phyloP scores from a whole-genome alignment of 1,284 basidiomycete genomes.

The Pseudozyma flocculosa region DNA sequence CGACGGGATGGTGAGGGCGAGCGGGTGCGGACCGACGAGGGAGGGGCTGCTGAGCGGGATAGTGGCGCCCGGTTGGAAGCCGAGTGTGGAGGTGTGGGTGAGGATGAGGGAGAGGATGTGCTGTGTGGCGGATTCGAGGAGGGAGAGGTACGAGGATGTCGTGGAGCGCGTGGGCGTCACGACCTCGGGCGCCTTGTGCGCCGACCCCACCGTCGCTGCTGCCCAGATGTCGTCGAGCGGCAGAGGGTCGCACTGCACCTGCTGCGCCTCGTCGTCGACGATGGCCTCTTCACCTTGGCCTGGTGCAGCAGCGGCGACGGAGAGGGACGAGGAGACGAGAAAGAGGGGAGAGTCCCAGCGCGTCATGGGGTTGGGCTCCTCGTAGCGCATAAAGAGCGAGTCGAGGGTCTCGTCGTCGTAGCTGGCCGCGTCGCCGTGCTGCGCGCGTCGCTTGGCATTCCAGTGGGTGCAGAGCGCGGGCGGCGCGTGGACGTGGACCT shows the following conservation, averaged over 20 bases:
- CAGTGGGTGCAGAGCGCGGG: slow-evolving; percentile 63
- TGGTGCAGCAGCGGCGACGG: too few relatives aligned
- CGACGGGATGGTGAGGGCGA: slow-evolving; percentile 28
- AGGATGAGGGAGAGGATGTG: slow-evolving; percentile 42
- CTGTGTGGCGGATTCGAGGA: slow-evolving; percentile 55
- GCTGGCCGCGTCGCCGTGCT: slow-evolving; percentile 55
- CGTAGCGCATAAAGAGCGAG: slow-evolving; percentile 83
- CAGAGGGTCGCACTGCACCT: too few relatives aligned
- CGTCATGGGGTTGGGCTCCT: slow-evolving; percentile 94
- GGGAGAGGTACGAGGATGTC: slow-evolving; percentile 58
- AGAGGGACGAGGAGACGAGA: slow-evolving; percentile 68
- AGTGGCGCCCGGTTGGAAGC: slow-evolving; percentile 16
- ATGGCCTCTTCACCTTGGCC: too few relatives aligned
- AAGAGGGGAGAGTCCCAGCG: slow-evolving; percentile 96
- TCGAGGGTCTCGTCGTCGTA: slow-evolving; percentile 83
- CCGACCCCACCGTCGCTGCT: slow-evolving; percentile 72
- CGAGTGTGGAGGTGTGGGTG: slow-evolving; percentile 19
- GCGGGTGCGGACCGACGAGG: slow-evolving; percentile 7
- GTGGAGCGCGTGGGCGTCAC: slow-evolving; percentile 65
- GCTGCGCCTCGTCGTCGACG: too few relatives aligned
- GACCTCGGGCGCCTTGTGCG: slow-evolving; percentile 82
- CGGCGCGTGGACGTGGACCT: slow-evolving; percentile 70
- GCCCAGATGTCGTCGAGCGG: slow-evolving; percentile 77
- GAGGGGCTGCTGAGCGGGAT: slow-evolving; percentile 15
- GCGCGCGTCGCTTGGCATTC: slow-evolving; percentile 65